Conservation (phyloP, 75 land plant genomes). For the Cryptomeria japonica region DNA sequence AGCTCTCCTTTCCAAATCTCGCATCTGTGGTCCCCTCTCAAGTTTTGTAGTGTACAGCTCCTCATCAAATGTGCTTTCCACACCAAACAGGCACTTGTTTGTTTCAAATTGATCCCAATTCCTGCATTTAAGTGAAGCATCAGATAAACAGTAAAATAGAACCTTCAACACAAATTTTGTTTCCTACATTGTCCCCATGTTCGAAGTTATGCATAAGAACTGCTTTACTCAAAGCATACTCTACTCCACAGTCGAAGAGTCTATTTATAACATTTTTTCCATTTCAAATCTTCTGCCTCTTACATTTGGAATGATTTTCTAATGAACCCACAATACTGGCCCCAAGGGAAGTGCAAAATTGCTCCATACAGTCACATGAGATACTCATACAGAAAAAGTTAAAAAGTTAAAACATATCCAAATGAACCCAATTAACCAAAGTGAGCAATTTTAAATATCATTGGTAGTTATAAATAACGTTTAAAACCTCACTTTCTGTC, state of each 20-base stretch:
- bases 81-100: slow-evolving; percentile 86
- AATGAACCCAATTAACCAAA: background rate
- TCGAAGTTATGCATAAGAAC: background rate
- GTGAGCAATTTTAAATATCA: background rate
- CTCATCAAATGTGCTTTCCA: slow-evolving; percentile 92
- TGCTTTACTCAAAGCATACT: background rate
- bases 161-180: background rate
- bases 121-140: slow-evolving; percentile 25
- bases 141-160: background rate
- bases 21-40: slow-evolving; percentile 83
- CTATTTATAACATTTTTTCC: background rate
- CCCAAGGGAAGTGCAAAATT: background rate
- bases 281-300: background rate
- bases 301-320: background rate
- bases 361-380: background rate
- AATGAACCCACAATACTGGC: background rate
- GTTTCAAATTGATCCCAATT: slow-evolving; percentile 96
- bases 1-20: slow-evolving; percentile 81
- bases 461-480: background rate
- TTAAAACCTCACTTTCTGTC: background rate
- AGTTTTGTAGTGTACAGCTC: slow-evolving; percentile 95
- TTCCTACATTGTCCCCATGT: background rate
- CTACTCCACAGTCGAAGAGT: background rate
- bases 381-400: background rate
- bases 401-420: background rate